phyloP scores from a whole-genome alignment of 495 filamentous ascomycete species.

The Aspergillus kassunensis region DNA sequence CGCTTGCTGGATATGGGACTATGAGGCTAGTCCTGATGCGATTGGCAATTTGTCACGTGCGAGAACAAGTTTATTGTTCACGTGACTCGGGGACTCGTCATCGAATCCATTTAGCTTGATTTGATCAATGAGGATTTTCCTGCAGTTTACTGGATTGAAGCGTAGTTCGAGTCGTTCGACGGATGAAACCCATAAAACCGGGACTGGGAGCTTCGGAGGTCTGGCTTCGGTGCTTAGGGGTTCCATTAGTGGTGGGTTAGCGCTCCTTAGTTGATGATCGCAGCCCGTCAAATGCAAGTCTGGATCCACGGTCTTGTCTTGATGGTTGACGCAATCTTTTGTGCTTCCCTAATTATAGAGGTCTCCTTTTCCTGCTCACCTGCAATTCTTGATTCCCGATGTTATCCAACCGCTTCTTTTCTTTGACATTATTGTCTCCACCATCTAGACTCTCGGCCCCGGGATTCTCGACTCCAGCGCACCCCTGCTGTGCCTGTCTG shows the following conservation, averaged over 20 bases:
- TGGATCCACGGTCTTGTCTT: background rate
- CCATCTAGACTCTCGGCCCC: background rate
- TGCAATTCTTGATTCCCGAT: background rate
- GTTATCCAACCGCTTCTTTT: background rate
- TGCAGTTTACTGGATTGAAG: background rate
- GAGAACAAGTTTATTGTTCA: too few relatives aligned
- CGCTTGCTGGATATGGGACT: background rate
- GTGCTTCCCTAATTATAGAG: background rate
- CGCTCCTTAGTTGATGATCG: background rate
- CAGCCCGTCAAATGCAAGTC: background rate
- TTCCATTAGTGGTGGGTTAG: background rate
- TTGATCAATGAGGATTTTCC: conserved; percentile 1
- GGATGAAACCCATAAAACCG: too few relatives aligned
- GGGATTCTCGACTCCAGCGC: too few relatives aligned
- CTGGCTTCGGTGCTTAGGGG: background rate
- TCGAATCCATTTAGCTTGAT: conserved; percentile 2
- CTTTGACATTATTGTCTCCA: background rate
- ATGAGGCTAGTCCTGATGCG: background rate
- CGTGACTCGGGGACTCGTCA: background rate
- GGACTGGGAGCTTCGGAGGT: too few relatives aligned
- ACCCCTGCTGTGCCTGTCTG: too few relatives aligned
- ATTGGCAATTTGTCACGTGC: background rate
- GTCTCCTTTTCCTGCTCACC: background rate
- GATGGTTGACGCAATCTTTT: conserved; percentile 5
- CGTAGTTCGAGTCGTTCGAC: background rate